Evolutionary conservation across 1,284 basidiomycete species (phyloP).

Genomic region (Ceratobasidium sp.): DNA sequence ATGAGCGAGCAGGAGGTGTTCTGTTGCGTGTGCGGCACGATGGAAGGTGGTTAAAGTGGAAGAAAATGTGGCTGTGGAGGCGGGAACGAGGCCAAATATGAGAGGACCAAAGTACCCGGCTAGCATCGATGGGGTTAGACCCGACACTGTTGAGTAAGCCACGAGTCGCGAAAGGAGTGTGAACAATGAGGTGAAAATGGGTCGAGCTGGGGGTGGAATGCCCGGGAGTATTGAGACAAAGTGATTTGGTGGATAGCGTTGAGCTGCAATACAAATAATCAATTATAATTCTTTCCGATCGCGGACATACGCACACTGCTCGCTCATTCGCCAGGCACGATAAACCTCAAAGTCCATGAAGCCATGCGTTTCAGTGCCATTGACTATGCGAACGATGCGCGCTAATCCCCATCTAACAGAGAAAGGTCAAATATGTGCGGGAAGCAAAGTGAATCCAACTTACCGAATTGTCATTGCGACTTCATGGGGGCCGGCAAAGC

Average conservation of each 20-base stretch:
- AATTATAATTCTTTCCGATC: slow-evolving; percentile 46
- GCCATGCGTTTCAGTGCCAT: slow-evolving; percentile 75
- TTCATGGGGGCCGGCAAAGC: slow-evolving; percentile 85
- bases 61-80: slow-evolving; percentile 72
- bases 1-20: slow-evolving; percentile 87
- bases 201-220: slow-evolving; percentile 68
- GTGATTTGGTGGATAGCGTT: slow-evolving; percentile 49
- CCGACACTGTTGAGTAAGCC: slow-evolving; percentile 82
- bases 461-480: slow-evolving; percentile 71
- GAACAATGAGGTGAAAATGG: slow-evolving; percentile 76
- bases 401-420: slow-evolving; percentile 87
- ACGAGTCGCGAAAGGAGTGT: slow-evolving; percentile 82
- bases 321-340: slow-evolving; percentile 78
- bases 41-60: slow-evolving; percentile 82
- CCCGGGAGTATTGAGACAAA: slow-evolving; percentile 63
- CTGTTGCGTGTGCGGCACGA: slow-evolving; percentile 83
- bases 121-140: slow-evolving; percentile 85
- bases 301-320: slow-evolving; percentile 71
- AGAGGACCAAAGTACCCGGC: slow-evolving; percentile 90
- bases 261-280: slow-evolving; percentile 31
- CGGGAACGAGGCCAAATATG: slow-evolving; percentile 80
- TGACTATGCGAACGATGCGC: slow-evolving; percentile 74
- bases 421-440: slow-evolving; percentile 1
- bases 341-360: slow-evolving; percentile 84
- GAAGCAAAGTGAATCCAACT: slow-evolving; percentile 6